Evolutionary conservation across 192 early-diverging fungal species (phyloP), one percentile per base, ranked within the genome.

Genomic region (Coemansia sp.): DNA sequence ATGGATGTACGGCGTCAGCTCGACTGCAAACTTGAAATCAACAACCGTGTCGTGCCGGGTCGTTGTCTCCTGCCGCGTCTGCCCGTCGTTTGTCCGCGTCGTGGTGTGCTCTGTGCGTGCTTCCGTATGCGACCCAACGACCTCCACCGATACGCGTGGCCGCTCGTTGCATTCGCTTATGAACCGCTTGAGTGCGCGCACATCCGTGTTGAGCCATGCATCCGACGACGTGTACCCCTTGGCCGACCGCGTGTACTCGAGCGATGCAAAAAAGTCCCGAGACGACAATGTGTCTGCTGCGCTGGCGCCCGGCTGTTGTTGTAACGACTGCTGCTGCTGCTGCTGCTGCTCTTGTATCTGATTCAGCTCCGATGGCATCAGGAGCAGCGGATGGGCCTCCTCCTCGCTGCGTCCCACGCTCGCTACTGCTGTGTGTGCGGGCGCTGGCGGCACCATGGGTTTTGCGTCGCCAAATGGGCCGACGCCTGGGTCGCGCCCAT

Each of bases 171-270:
- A 55, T 44, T 77, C 81, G 9, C 8, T 55, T 50, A 83, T 69
- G 50, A 83, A 83, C 50, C 76, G 62, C 10, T 32, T 64, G 19
- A 83, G 57, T 9, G 76, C 75, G 9, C 44, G 41, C 9, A 55
- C 67, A 62, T 77, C 56, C 25, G 66, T 72, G 76, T 83, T 83
- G 11, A 83, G 70, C 75, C 75, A 75, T 5, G n/a, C 19, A 60
- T 83, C 81, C 7, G 68, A 54, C 8, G 79, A 82, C 58, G 71
- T 71, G 48, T 76, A 82, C 2, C 79, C 79, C 46, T 82, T 76
- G 44, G 68, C 40, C 2, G 74, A 64, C 54, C 74, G 70, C 66
- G 74, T 70, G 69, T 82, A 82, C 61, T 76, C 71, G 20, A 82
- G 71, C 5, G 60, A 64, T 14, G 68, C 65, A 43, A 82, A 82